Evolutionary conservation across 148 eudicot genomes (phyloP).

Genomic region (Fagopyrum homotropicum): DNA sequence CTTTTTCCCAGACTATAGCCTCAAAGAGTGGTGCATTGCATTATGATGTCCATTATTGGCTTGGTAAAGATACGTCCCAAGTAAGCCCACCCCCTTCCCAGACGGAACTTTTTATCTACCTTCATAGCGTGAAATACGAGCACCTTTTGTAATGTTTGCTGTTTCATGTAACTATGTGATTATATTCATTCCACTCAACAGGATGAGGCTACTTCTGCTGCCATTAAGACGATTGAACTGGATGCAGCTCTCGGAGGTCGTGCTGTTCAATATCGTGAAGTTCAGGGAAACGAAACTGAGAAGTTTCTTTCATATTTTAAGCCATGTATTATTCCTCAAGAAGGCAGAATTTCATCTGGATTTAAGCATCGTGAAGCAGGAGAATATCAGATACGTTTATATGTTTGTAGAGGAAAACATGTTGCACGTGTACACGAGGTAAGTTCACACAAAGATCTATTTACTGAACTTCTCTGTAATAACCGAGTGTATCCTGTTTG

Average conservation of each 20-base stretch:
- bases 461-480: background rate
- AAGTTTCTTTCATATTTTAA: slow-evolving; percentile 95
- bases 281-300: slow-evolving; percentile 97
- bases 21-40: slow-evolving; percentile 73
- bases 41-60: slow-evolving; percentile 95
- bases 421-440: slow-evolving; percentile 94
- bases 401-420: slow-evolving; percentile 84
- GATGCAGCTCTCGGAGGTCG: slow-evolving; percentile 97
- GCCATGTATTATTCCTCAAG: slow-evolving; percentile 94
- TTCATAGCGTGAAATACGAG: background rate
- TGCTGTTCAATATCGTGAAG: slow-evolving; percentile 96
- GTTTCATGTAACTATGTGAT: background rate
- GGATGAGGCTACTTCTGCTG: slow-evolving; percentile 96
- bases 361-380: slow-evolving; percentile 67
- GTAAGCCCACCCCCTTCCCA: slow-evolving; percentile 27
- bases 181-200: slow-evolving; percentile 22
- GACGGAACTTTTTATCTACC: background rate
- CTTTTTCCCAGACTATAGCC: slow-evolving; percentile 59
- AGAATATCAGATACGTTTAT: slow-evolving; percentile 61
- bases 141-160: background rate
- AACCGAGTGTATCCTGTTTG: background rate
- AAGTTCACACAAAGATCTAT: slow-evolving; percentile 11
- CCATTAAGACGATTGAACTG: slow-evolving; percentile 80
- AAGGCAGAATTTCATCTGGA: slow-evolving; percentile 85
- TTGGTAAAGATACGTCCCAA: slow-evolving; percentile 90